These are phyloP conservation scores for Penicillium tannophilum DNA, from an alignment of 495 filamentous ascomycete species.

Conservation along the genomic window DNA sequence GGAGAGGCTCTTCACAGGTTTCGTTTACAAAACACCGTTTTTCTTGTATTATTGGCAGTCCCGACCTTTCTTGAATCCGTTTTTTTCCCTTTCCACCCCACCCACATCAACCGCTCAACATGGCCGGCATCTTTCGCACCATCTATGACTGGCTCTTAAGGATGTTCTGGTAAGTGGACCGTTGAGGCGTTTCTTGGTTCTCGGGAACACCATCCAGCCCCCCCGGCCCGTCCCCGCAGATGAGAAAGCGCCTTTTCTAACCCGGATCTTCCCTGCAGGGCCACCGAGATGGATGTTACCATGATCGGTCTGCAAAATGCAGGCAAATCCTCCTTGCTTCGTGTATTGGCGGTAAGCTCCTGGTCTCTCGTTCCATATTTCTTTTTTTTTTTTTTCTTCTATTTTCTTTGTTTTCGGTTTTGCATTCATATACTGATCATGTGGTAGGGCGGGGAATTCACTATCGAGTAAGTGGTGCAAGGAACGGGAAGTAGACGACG, in stretches of 20 bases:
- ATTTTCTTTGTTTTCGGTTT: constrained; percentile 1
- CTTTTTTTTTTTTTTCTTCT: neutral
- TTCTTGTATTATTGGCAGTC: neutral
- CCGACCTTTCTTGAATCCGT: neutral
- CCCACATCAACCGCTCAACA: constrained; percentile 39
- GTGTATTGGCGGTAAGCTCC: constrained; percentile 85
- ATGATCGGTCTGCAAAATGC: constrained; percentile 99
- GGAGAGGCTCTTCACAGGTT: neutral
- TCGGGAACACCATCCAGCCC: constrained; percentile 17
- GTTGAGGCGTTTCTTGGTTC: constrained; percentile 19
- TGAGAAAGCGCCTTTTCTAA: constrained; percentile 22
- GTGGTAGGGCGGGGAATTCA: constrained; percentile 92
- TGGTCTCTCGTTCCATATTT: neutral
- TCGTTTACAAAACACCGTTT: neutral
- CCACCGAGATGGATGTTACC: constrained; percentile 98
- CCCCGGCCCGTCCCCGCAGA: constrained; percentile 44
- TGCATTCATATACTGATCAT: constrained; percentile 28
- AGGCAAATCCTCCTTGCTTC: constrained; percentile 92
- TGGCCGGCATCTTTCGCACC: constrained; percentile 86
- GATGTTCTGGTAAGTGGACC: constrained; percentile 89
- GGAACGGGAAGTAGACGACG: constrained; percentile 1
- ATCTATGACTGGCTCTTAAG: constrained; percentile 98
- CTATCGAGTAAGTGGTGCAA: constrained; percentile 82
- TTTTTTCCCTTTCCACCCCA: neutral
- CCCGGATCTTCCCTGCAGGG: constrained; percentile 57